phyloP scores from a whole-genome alignment of 2,329 filamentous ascomycete genomes.

The Blumeriella jaapii region DNA sequence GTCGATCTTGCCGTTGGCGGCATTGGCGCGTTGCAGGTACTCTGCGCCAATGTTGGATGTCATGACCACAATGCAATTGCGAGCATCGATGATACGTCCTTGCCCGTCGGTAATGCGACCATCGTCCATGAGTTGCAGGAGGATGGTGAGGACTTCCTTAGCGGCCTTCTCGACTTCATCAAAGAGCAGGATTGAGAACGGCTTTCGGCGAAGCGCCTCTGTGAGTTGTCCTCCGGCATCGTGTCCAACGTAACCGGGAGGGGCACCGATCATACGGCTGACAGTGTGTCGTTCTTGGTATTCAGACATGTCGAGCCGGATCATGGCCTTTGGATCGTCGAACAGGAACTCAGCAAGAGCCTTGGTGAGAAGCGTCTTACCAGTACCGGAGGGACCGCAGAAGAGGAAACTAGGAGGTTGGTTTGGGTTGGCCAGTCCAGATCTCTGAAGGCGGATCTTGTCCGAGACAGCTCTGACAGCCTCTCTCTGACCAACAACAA shows the following conservation, averaged over 20 bases:
- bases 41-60: constrained; percentile 95
- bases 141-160: constrained; percentile 91
- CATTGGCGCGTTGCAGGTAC: constrained; percentile 70
- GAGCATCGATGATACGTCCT: constrained; percentile 86
- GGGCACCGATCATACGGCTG: constrained; percentile 94
- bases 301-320: constrained; percentile 98
- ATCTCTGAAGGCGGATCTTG: constrained; percentile 88
- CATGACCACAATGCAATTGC: constrained; percentile 99
- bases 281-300: constrained; percentile 96
- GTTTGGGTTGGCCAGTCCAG: constrained; percentile 89
- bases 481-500: constrained; percentile 90
- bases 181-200: constrained; percentile 95
- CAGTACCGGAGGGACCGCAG: constrained; percentile 95
- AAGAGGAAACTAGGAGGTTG: constrained; percentile 97
- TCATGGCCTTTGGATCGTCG: constrained; percentile 95
- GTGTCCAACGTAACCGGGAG: constrained; percentile 93
- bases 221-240: constrained; percentile 93
- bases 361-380: constrained; percentile 95
- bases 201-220: constrained; percentile 82
- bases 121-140: constrained; percentile 99
- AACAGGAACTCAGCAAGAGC: constrained; percentile 96
- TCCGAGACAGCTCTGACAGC: constrained; percentile 90
- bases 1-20: constrained; percentile 76
- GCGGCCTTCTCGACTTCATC: constrained; percentile 98
- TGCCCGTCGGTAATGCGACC: constrained; percentile 97